Evolutionary conservation across 768 basidiomycete species (phyloP).

Genomic region (Psilocybe azurescens): DNA sequence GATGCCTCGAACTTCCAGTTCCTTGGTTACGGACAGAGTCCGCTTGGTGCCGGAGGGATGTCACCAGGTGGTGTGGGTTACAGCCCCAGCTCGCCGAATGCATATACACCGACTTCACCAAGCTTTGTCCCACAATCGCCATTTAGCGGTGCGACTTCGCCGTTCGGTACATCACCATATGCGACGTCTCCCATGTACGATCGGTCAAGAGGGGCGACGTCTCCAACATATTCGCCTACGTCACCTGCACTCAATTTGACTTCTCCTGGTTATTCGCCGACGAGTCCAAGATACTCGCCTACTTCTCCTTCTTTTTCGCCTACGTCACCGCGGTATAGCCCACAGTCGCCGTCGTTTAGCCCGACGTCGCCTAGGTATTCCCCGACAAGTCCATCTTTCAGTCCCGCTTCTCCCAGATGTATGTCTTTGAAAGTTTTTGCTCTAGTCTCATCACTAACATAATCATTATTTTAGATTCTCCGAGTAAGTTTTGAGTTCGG

Average conservation of each 20-base stretch:
- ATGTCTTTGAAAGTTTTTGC: constrained; percentile 15
- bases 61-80: constrained; percentile 89
- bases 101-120: constrained; percentile 89
- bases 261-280: constrained; percentile 85
- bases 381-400: constrained; percentile 90
- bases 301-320: constrained; percentile 88
- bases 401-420: constrained; percentile 74
- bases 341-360: constrained; percentile 89
- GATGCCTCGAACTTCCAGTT: constrained; percentile 76
- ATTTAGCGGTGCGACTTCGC: constrained; percentile 81
- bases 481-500: constrained; percentile 58
- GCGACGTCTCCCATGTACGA: constrained; percentile 87
- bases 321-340: constrained; percentile 84
- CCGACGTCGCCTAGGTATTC: constrained; percentile 91
- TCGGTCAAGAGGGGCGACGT: constrained; percentile 64
- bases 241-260: constrained; percentile 84
- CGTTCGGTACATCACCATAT: constrained; percentile 81
- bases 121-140: constrained; percentile 85
- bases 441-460: constrained; percentile 23
- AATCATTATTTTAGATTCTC: constrained; percentile 61
- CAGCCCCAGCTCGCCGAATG: constrained; percentile 90
- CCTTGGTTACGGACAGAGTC: constrained; percentile 83
- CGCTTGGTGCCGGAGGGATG: constrained; percentile 83
- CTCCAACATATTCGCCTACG: constrained; percentile 88
- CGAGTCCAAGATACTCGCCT: constrained; percentile 85